Evolutionary conservation across 2,329 filamentous ascomycete genomes (phyloP), one percentile per base, ranked within the genome.

Genomic region (Talaromyces sp.): DNA sequence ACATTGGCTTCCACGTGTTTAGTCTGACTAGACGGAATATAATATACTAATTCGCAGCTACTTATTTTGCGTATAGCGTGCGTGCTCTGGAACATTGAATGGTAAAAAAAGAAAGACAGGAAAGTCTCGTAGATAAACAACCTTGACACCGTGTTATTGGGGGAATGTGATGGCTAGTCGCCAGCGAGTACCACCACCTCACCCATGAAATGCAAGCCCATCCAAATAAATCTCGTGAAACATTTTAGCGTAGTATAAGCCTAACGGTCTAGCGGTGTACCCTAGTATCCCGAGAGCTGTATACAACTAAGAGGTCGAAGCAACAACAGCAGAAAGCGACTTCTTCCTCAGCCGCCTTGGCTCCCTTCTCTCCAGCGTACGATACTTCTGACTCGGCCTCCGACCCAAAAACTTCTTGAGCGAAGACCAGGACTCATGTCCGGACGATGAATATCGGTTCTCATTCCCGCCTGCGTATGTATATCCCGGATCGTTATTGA

Each of bases 291-390:
- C 18, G 7, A 23, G 40, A 12, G n/a, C 12, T 14, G 35, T 14
- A 12, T 37, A 12, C 35, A 37, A 14, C 37, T 48, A 39, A 31
- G 58, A 54, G 40, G 58, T 16, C 39, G 31, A 42, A 23, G 21
- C 18, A 1, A 7, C 25, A 42, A 37, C 21, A 18, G 21, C 18
- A 42, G 62, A 60, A 48, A 63, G 39, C 21, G 63, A 64, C 44
- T 70, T 69, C 64, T 73, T 73, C 56, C 70, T 63, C 62, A 73
- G 65, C 40, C 71, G 67, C 58, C 72, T 72, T 55, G 71, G 70
- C 62, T 73, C 71, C 60, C 69, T 46, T 37, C 63, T 67, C 60
- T 73, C 71, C 54, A 73, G 67, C 48, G 71, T 67, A 25, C 69
- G 68, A 68, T 73, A 73, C 44, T 68, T 69, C 28, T 67, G 68